Conservation (phyloP, 164 flowering plant species). For the Sedum album region DNA sequence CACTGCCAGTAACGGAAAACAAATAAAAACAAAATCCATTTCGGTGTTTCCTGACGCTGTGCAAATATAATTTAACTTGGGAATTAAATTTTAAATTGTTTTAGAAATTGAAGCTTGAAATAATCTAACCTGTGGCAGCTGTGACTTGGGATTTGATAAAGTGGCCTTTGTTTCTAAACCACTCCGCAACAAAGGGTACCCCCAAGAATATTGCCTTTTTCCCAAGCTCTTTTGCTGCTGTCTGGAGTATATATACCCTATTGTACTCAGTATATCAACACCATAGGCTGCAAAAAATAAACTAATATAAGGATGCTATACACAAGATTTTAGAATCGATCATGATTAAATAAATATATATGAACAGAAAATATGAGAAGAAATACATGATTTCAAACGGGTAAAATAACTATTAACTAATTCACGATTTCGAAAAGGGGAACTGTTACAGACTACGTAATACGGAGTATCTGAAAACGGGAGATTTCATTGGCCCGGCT, state of each 20-base stretch:
- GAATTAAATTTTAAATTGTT: no score
- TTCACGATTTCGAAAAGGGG: neutral
- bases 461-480: neutral
- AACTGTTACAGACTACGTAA: neutral
- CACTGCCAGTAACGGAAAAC: neutral
- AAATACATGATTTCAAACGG: neutral
- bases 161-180: conserved; percentile 99
- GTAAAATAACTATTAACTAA: neutral
- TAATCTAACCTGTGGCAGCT: conserved; percentile 78
- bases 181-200: conserved; percentile 92
- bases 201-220: conserved; percentile 86
- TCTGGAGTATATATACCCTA: conserved; percentile 90
- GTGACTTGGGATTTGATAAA: conserved; percentile 94
- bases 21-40: neutral
- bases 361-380: neutral
- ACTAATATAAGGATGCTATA: neutral
- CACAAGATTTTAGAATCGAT: neutral
- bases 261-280: conserved; percentile 84
- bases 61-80: neutral
- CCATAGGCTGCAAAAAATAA: conserved; percentile 70
- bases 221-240: conserved; percentile 97
- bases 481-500: neutral
- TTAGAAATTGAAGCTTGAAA: neutral
- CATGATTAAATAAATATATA: neutral
- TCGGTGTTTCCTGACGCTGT: neutral